A percentile compares a stretch with the other conserved stretches of the same genome.
phyloP scores from a whole-genome alignment of 2,329 filamentous ascomycete species.

The Colletotrichum sp. region DNA sequence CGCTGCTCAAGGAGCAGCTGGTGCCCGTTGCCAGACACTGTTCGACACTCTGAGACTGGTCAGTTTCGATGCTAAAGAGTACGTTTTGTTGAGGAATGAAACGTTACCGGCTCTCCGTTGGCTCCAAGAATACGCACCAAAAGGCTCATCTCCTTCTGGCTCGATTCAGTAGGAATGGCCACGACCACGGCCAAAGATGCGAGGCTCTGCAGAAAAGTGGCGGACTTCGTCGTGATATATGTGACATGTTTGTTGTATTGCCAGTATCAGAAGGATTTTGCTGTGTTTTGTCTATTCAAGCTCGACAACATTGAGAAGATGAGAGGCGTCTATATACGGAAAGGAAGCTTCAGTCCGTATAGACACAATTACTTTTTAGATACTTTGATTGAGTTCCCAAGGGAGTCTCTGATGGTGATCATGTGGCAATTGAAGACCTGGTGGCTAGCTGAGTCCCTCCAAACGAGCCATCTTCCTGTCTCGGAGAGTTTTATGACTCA shows the following conservation, averaged over 20 bases:
- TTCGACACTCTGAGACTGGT: neutral
- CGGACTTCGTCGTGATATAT: neutral
- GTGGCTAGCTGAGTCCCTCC: neutral
- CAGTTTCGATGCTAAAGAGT: neutral
- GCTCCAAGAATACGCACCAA: neutral
- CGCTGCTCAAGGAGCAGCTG: neutral
- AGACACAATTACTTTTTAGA: too few relatives aligned
- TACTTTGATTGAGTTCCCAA: neutral
- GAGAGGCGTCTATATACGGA: too few relatives aligned
- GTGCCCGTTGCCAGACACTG: neutral
- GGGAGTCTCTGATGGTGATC: neutral
- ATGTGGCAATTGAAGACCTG: accelerated
- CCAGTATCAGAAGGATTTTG: too few relatives aligned
- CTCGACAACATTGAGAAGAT: too few relatives aligned
- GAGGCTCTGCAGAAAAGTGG: neutral
- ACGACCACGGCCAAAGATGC: neutral
- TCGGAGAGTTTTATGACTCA: neutral
- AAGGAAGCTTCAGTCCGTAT: too few relatives aligned
- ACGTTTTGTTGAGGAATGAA: too few relatives aligned
- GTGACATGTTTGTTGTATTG: too few relatives aligned
- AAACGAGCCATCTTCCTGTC: neutral
- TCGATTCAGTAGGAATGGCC: neutral
- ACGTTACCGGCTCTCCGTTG: neutral
- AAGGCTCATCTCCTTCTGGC: neutral
- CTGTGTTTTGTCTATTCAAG: too few relatives aligned